These are phyloP conservation scores for Diplodia seriata DNA, from an alignment of 2,329 filamentous ascomycete genomes.

Conservation along the genomic window DNA sequence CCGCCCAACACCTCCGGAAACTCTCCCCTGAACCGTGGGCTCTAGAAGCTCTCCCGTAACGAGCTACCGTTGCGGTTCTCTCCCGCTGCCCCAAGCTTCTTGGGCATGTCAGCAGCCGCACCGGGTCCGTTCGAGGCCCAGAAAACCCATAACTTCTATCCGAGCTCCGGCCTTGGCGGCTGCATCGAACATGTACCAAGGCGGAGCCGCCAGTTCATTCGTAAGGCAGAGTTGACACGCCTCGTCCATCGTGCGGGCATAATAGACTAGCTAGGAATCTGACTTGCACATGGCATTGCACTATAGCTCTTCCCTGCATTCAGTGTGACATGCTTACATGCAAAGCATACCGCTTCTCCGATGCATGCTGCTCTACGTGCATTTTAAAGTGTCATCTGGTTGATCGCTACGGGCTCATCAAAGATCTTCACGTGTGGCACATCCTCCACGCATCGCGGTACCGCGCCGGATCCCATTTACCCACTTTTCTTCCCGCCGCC, in stretches of 20 bases:
- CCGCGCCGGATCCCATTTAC: not conserved
- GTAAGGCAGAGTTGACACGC: too few species aligned
- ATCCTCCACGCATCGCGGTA: not conserved
- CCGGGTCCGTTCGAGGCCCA: not conserved
- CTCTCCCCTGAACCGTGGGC: not conserved
- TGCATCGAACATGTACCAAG: not conserved
- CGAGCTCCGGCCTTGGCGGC: conserved; percentile 5
- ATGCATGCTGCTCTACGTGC: not conserved
- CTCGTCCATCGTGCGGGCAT: not conserved
- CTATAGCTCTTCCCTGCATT: not conserved
- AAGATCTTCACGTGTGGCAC: conserved; percentile 2
- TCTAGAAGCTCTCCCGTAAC: not conserved
- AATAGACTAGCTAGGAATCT: not conserved
- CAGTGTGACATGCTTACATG: not conserved
- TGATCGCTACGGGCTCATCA: not conserved
- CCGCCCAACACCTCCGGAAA: not conserved
- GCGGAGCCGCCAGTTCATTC: not conserved
- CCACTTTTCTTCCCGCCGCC: not conserved
- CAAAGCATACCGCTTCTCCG: not conserved
- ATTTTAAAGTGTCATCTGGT: not conserved
- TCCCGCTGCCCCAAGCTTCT: not conserved
- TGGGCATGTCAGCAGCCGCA: not conserved
- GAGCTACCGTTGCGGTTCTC: not conserved
- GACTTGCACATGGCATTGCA: not conserved
- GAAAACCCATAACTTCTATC: not conserved